phyloP scores from a whole-genome alignment of 108 stramenopile species.

The Conticribra guillardii region DNA sequence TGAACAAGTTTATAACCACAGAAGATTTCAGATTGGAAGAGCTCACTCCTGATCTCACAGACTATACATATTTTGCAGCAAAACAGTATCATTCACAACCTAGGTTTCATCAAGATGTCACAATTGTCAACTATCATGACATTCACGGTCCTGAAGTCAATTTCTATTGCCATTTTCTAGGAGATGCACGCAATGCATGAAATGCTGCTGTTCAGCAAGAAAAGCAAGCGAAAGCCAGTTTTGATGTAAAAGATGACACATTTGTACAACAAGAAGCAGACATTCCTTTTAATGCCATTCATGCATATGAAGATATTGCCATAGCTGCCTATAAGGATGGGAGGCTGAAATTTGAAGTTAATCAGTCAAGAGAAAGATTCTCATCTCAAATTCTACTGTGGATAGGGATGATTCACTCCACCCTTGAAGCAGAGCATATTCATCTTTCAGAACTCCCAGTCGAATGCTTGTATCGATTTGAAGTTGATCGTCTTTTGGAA shows the following conservation, averaged over 20 bases:
- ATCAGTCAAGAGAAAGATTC: background rate
- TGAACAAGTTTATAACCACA: background rate
- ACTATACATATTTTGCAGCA: conserved; percentile 24
- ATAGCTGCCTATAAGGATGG: conserved; percentile 2
- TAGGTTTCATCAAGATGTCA: conserved; percentile 15
- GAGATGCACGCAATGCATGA: too few species aligned
- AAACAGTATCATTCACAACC: conserved; percentile 12
- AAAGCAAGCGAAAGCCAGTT: background rate
- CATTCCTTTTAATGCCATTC: background rate
- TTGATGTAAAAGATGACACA: background rate
- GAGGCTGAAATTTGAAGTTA: conserved; percentile 1
- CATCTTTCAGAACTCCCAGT: background rate
- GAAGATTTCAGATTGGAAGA: conserved; percentile 5
- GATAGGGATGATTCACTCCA: conserved; percentile 1
- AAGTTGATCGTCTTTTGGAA: conserved; percentile 9
- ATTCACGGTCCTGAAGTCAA: conserved; percentile 1
- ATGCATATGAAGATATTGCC: conserved; percentile 14
- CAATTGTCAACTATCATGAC: conserved; percentile 23
- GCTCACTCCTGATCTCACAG: conserved; percentile 16
- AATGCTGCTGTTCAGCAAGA: conserved; percentile 13
- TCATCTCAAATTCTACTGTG: conserved; percentile 4
- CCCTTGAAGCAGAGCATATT: background rate
- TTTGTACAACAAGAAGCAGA: conserved; percentile 7
- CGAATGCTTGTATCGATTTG: conserved; percentile 15
- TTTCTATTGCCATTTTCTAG: conserved; percentile 17